phyloP scores from a whole-genome alignment of 2,329 filamentous ascomycete species.

The Pyricularia grisea region DNA sequence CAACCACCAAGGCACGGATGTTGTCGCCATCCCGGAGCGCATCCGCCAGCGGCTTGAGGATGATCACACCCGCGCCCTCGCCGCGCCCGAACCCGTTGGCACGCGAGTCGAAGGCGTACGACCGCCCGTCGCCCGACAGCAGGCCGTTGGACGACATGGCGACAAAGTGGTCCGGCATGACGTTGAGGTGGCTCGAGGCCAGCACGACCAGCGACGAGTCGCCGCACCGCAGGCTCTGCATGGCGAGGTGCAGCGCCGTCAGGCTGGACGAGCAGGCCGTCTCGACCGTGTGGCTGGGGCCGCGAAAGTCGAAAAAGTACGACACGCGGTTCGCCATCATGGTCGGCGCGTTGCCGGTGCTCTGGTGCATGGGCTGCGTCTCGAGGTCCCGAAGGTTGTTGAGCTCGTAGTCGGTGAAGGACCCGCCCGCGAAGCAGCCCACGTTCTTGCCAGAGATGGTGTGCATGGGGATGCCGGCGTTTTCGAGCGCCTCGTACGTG shows the following conservation, averaged over 20 bases:
- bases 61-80: constrained; percentile 30
- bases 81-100: constrained; percentile 36
- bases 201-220: constrained; percentile 7
- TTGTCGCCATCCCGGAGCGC: constrained; percentile 10
- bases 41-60: constrained; percentile 30
- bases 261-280: constrained; percentile 12
- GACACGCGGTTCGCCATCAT: constrained; percentile 13
- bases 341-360: constrained; percentile 14
- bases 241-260: constrained; percentile 10
- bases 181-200: constrained; percentile 7
- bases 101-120: constrained; percentile 22
- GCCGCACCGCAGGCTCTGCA: constrained; percentile 9
- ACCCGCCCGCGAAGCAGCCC: constrained; percentile 21
- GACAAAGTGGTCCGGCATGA: constrained; percentile 10
- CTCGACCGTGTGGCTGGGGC: constrained; percentile 11
- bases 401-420: constrained; percentile 10
- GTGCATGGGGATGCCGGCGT: constrained; percentile 20
- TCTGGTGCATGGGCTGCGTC: constrained; percentile 13
- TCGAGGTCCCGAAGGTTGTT: constrained; percentile 13
- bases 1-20: constrained; percentile 8
- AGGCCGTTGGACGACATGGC: constrained; percentile 11
- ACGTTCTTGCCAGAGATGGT: constrained; percentile 18
- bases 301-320: constrained; percentile 14
- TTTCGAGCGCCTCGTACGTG: constrained; percentile 23
- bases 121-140: constrained; percentile 10